Percentiles rank a stretch among this genome's conserved stretches.
These are phyloP conservation scores for Cladosporium sp. DNA, from an alignment of 2,329 filamentous ascomycete species.

Conservation along the genomic window DNA sequence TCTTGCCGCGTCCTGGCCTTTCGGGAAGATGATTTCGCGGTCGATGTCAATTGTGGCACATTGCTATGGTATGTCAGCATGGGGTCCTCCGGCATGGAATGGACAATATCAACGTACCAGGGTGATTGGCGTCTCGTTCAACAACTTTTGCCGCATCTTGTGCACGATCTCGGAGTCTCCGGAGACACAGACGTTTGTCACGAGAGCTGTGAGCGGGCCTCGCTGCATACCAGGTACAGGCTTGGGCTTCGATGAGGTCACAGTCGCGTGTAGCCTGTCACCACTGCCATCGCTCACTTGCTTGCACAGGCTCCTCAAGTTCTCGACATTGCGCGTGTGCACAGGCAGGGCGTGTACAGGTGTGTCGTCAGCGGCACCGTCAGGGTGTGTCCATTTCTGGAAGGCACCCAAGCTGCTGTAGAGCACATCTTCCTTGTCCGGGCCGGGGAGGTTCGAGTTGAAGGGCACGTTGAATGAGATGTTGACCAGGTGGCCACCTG, in stretches of 20 bases:
- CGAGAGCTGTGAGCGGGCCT: slow-evolving; percentile 50
- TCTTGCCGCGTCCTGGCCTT: slow-evolving; percentile 57
- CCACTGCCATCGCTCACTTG: slow-evolving; percentile 69
- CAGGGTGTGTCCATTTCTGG: slow-evolving; percentile 89
- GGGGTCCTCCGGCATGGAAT: background rate
- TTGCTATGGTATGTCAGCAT: slow-evolving; percentile 18
- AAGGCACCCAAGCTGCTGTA: slow-evolving; percentile 87
- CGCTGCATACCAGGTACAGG: slow-evolving; percentile 54
- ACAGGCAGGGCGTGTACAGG: slow-evolving; percentile 89
- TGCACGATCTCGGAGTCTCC: slow-evolving; percentile 85
- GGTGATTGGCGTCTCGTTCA: slow-evolving; percentile 89
- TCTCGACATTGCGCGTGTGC: slow-evolving; percentile 81
- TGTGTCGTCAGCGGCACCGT: slow-evolving; percentile 79
- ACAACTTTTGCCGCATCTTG: slow-evolving; percentile 82
- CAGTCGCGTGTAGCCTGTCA: slow-evolving; percentile 73
- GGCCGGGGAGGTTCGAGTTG: slow-evolving; percentile 85
- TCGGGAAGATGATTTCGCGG: slow-evolving; percentile 79
- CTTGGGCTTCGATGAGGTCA: slow-evolving; percentile 78
- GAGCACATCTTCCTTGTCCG: slow-evolving; percentile 90
- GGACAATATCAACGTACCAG: slow-evolving; percentile 65
- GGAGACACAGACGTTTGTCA: slow-evolving; percentile 86
- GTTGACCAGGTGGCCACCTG: slow-evolving; percentile 80
- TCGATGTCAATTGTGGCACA: slow-evolving; percentile 78
- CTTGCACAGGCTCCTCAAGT: slow-evolving; percentile 75
- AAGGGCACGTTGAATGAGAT: slow-evolving; percentile 98